Evolutionary conservation across 2,329 filamentous ascomycete genomes (phyloP).

Genomic region (Dactylonectria macrodidyma): DNA sequence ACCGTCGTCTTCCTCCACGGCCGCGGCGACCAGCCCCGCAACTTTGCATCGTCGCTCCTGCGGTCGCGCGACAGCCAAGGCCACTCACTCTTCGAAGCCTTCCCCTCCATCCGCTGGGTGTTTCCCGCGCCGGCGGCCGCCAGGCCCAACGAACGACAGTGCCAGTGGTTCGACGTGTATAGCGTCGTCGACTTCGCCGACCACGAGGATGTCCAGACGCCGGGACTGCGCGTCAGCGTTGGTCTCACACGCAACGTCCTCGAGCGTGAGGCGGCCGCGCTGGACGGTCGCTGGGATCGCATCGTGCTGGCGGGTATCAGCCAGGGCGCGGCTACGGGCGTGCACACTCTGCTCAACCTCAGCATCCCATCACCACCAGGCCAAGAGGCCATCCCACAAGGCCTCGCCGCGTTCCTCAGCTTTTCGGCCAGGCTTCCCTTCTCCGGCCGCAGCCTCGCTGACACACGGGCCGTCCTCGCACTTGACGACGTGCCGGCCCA

Average conservation of each 20-base stretch:
- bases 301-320: constrained; percentile 63
- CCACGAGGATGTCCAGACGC: constrained; percentile 59
- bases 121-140: constrained; percentile 58
- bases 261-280: constrained; percentile 50
- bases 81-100: constrained; percentile 53
- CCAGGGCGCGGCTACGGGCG: constrained; percentile 59
- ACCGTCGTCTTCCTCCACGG: constrained; percentile 63
- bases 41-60: constrained; percentile 50
- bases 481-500: constrained; percentile 44
- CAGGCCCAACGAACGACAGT: constrained; percentile 42
- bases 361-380: constrained; percentile 32
- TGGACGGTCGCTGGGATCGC: constrained; percentile 55
- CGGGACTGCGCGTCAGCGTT: constrained; percentile 58
- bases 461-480: constrained; percentile 51
- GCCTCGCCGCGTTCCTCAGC: constrained; percentile 53
- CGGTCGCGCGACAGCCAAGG: constrained; percentile 47
- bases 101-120: constrained; percentile 64
- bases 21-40: constrained; percentile 56
- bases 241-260: constrained; percentile 51
- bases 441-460: constrained; percentile 45
- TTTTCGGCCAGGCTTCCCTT: constrained; percentile 57
- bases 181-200: constrained; percentile 57
- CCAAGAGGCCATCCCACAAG: neutral
- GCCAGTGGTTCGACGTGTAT: constrained; percentile 68
- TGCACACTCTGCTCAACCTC: constrained; percentile 56